Percentiles rank a stretch among this genome's conserved stretches.
Conservation (phyloP, 2,329 filamentous ascomycete species). For the Metarhizium album region DNA sequence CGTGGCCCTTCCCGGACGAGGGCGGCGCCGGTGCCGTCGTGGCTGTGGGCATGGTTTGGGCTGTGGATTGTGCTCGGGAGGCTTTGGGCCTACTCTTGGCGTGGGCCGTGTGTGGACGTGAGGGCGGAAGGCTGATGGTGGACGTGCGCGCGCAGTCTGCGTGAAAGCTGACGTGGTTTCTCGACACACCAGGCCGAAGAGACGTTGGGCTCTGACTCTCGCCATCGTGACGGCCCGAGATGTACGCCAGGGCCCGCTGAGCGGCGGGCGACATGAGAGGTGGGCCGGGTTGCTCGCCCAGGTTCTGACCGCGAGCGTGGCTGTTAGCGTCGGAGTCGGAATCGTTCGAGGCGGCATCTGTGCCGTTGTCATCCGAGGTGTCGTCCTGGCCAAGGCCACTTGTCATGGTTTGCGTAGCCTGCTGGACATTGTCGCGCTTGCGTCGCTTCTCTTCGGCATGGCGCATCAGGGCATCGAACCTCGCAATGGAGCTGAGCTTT, state of each 20-base stretch:
- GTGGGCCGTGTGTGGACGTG: slow-evolving; percentile 44
- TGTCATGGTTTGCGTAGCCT: slow-evolving; percentile 25
- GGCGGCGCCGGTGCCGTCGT: slow-evolving; percentile 15
- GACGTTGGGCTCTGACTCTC: slow-evolving; percentile 15
- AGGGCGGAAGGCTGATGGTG: slow-evolving; percentile 14
- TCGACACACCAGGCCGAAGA: slow-evolving; percentile 21
- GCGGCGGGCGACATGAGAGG: slow-evolving; percentile 33
- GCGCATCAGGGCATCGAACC: slow-evolving; percentile 56
- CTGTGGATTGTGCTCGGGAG: slow-evolving; percentile 36
- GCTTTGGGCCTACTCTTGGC: slow-evolving; percentile 34
- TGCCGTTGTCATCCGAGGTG: slow-evolving; percentile 30
- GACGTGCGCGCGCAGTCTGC: slow-evolving; percentile 12
- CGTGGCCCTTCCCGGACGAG: slow-evolving; percentile 11
- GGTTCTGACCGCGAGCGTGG: slow-evolving; percentile 22
- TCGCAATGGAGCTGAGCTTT: slow-evolving; percentile 52
- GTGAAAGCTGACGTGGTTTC: slow-evolving; percentile 23
- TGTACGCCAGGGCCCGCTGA: slow-evolving; percentile 40
- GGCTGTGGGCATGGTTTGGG: slow-evolving; percentile 27
- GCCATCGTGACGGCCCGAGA: slow-evolving; percentile 31
- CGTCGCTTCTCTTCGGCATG: slow-evolving; percentile 43
- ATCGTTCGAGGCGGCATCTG: slow-evolving; percentile 26
- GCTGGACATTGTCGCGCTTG: slow-evolving; percentile 25
- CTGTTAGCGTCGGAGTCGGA: slow-evolving; percentile 31
- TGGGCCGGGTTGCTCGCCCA: slow-evolving; percentile 9
- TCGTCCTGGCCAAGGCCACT: slow-evolving; percentile 43